A percentile compares a stretch with the other conserved stretches of the same genome.
Conservation (phyloP, 257 asterid genomes). For the Solanum chmielewskii region DNA sequence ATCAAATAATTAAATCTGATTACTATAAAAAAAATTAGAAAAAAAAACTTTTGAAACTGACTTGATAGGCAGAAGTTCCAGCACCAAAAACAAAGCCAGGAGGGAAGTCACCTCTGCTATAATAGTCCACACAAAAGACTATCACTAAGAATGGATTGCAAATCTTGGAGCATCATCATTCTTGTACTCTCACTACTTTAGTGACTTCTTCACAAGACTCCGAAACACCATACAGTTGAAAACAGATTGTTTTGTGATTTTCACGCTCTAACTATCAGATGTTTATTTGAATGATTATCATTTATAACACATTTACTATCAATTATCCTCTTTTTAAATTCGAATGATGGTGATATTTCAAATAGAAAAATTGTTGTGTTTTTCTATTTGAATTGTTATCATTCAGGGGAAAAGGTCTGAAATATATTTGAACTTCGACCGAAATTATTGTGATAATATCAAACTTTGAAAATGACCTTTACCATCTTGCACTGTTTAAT, state of each 20-base stretch:
- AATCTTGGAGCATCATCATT: not conserved
- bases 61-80: conserved; percentile 36
- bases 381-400: not conserved
- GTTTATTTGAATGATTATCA: too few species aligned
- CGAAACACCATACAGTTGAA: not conserved
- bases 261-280: not conserved
- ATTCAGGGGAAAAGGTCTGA: too few species aligned
- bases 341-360: not conserved
- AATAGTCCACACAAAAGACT: not conserved
- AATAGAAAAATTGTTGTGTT: too few species aligned
- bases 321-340: too few species aligned
- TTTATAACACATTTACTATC: not conserved
- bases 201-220: not conserved
- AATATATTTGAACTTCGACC: too few species aligned
- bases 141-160: not conserved
- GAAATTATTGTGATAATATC: too few species aligned
- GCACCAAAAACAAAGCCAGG: conserved; percentile 40
- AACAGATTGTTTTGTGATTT: not conserved
- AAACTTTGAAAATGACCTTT: too few species aligned
- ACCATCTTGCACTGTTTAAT: too few species aligned
- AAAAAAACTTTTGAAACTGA: not conserved
- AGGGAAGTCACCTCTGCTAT: conserved; percentile 32
- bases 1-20: not conserved
- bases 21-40: not conserved
- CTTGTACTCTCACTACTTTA: not conserved